phyloP scores from a whole-genome alignment of 2,329 filamentous ascomycete genomes.

The Fusarium kyushuense region DNA sequence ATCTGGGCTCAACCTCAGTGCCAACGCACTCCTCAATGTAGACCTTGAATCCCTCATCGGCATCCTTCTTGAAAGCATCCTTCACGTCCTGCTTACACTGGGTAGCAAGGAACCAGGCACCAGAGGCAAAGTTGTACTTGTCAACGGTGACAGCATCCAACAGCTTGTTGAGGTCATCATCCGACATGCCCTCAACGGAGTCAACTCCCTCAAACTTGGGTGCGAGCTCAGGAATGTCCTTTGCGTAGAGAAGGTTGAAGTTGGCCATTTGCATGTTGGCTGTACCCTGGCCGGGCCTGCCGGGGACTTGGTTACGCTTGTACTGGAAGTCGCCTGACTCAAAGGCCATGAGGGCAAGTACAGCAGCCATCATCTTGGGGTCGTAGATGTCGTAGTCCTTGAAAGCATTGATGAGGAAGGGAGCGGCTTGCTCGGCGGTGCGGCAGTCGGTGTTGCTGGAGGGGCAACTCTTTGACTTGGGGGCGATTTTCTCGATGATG shows the following conservation, averaged over 20 bases:
- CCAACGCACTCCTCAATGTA: constrained; percentile 64
- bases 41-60: constrained; percentile 57
- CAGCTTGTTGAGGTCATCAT: constrained; percentile 55
- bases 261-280: constrained; percentile 64
- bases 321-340: constrained; percentile 78
- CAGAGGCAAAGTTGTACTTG: constrained; percentile 66
- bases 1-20: constrained; percentile 49
- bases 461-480: constrained; percentile 66
- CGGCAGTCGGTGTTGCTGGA: constrained; percentile 69
- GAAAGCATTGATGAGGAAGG: constrained; percentile 68
- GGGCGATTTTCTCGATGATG: constrained; percentile 67
- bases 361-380: constrained; percentile 73
- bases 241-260: constrained; percentile 63
- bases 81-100: constrained; percentile 56
- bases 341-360: constrained; percentile 77
- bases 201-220: constrained; percentile 50
- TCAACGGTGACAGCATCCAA: constrained; percentile 61
- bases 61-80: constrained; percentile 51
- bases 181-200: constrained; percentile 45
- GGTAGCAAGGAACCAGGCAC: constrained; percentile 63
- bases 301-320: constrained; percentile 72
- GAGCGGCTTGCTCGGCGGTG: constrained; percentile 71
- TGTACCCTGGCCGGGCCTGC: constrained; percentile 77
- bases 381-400: constrained; percentile 65
- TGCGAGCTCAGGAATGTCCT: constrained; percentile 55